phyloP scores from a whole-genome alignment of 2,329 filamentous ascomycete species.

The Aspergillus ruber region DNA sequence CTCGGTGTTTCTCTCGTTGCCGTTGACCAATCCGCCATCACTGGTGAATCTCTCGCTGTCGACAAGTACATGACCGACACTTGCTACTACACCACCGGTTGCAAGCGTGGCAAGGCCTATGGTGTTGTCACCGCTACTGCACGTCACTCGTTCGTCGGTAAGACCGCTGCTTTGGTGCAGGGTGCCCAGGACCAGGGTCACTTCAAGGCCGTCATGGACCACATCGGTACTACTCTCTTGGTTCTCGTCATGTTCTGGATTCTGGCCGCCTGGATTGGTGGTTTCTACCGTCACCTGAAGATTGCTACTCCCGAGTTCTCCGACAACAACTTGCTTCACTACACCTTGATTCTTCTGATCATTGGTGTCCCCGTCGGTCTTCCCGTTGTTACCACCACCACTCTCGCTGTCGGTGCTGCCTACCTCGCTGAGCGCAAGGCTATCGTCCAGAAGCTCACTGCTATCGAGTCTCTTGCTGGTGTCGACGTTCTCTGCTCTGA shows the following conservation, averaged over 20 bases:
- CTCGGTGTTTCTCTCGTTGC: slow-evolving; percentile 61
- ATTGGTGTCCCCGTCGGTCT: slow-evolving; percentile 75
- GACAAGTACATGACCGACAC: slow-evolving; percentile 61
- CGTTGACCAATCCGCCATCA: slow-evolving; percentile 73
- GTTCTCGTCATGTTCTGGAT: slow-evolving; percentile 75
- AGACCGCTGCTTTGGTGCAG: slow-evolving; percentile 66
- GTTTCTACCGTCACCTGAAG: slow-evolving; percentile 66
- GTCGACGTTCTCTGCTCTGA: slow-evolving; percentile 75
- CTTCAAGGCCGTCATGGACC: slow-evolving; percentile 81
- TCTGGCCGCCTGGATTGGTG: slow-evolving; percentile 67
- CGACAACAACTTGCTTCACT: slow-evolving; percentile 60
- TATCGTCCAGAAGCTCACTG: slow-evolving; percentile 72
- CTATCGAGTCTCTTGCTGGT: slow-evolving; percentile 68
- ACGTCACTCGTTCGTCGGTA: slow-evolving; percentile 68
- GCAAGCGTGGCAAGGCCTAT: slow-evolving; percentile 73
- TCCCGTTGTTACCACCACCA: slow-evolving; percentile 71
- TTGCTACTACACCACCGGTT: slow-evolving; percentile 73
- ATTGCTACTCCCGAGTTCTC: slow-evolving; percentile 48
- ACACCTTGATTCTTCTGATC: slow-evolving; percentile 65
- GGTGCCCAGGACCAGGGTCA: slow-evolving; percentile 70
- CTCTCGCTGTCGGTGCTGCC: slow-evolving; percentile 68
- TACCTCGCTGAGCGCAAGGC: slow-evolving; percentile 73
- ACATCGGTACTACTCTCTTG: slow-evolving; percentile 66
- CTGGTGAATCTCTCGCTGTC: slow-evolving; percentile 66
- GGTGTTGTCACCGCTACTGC: slow-evolving; percentile 62